Evolutionary conservation across 2,329 filamentous ascomycete species (phyloP), one percentile per base, ranked within the genome.

Genomic region (Fusarium longipes): DNA sequence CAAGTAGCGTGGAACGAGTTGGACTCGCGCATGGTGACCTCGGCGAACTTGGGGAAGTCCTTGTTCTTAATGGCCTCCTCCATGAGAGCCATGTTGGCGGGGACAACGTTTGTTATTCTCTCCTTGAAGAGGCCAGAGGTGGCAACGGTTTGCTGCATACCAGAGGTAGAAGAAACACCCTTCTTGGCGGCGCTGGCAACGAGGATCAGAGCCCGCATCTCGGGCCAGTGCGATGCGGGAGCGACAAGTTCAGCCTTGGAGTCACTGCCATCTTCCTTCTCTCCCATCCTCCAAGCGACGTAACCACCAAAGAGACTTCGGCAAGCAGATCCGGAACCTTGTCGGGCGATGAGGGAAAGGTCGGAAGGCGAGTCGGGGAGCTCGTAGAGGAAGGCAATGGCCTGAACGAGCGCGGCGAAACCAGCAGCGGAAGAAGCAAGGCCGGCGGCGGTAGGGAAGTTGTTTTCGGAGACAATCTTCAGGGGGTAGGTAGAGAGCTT

Each of bases 1-100:
- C 96, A 98, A 57, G 91, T 93, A 35, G 96, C 93, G 79, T 99
- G 96, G 88, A 99, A 99, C 61, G 89, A 93, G 82, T 99, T 99
- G 76, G 92, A 96, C 78, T 99, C 96, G 78, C 90, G 91, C 94
- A 97, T 99, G 17, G 96, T 97, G 65, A 97, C 86, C 77, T 92
- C 89, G 24, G 91, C 96, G 76, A 99, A 99, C 20, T 86, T 83
- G 73, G 89, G 87, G 81, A 99, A 99, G 81, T 99, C 92, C 72
- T 87, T 87, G 66, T 87, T 84, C 70, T 84, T 81, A 63, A 98
- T 90, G 6, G 95, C 93, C 63, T 89, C 86, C 81, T 96, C 91
- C 90, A 98, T 97, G 67, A 87, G 83, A 43, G 82, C 80, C 94
- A 98, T 97, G 70, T 93, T 86, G 72, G 84, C 84, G 12, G 95